A percentile compares a stretch with the other conserved stretches of the same genome.
These are phyloP conservation scores for Forsythia suspensa DNA, from an alignment of 257 asterid species.

Conservation along the genomic window DNA sequence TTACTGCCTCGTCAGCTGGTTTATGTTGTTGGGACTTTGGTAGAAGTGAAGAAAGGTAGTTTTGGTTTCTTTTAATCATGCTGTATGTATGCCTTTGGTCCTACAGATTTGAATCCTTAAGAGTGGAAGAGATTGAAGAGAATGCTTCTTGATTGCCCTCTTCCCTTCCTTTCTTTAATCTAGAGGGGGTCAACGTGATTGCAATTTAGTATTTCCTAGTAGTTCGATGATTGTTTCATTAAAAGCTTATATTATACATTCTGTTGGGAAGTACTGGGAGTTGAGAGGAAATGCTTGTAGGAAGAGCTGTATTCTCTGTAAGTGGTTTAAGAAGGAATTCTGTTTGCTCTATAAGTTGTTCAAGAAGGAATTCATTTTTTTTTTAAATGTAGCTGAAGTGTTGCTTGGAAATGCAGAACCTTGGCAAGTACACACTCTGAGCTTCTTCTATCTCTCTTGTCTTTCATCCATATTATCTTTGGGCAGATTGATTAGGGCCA, in stretches of 20 bases:
- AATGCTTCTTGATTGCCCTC: not conserved
- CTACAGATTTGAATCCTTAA: not conserved
- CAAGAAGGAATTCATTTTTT: not conserved
- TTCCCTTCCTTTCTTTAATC: not conserved
- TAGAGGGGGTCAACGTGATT: not conserved
- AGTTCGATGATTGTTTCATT: not conserved
- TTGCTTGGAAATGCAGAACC: not conserved
- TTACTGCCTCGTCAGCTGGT: slow-evolving; percentile 90
- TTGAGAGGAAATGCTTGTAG: not conserved
- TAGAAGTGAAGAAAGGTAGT: slow-evolving; percentile 49
- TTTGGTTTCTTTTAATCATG: not conserved
- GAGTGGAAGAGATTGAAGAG: not conserved
- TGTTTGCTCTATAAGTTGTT: not conserved
- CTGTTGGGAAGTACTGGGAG: not conserved
- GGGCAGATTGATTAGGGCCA: not conserved
- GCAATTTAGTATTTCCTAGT: not conserved
- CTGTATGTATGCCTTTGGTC: not conserved
- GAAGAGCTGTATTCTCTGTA: not conserved
- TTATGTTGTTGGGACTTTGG: slow-evolving; percentile 85
- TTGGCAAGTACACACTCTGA: not conserved
- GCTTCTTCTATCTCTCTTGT: not conserved
- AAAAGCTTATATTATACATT: not conserved
- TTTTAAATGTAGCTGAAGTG: not conserved
- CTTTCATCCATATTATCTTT: not conserved
- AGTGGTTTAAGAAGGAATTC: not conserved